Conservation (phyloP, 495 filamentous ascomycete species). For the Hyphodiscus hymeniophilus region DNA sequence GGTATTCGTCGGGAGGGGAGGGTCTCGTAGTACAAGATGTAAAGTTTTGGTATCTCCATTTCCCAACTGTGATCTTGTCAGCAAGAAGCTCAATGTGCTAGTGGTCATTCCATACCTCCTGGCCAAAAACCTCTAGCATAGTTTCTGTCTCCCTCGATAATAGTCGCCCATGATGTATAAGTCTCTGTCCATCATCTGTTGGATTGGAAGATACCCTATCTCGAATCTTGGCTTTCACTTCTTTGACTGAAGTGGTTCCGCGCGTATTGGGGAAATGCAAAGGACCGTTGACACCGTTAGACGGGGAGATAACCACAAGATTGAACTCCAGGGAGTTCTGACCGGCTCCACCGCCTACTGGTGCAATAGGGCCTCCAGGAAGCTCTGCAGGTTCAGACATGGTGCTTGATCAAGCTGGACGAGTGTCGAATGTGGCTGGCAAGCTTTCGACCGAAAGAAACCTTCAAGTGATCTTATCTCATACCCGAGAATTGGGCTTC, state of each 20-base stretch:
- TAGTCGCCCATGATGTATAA: conserved; percentile 60
- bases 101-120: conserved; percentile 42
- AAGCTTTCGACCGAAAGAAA: too few relatives aligned
- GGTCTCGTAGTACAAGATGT: conserved; percentile 50
- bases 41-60: conserved; percentile 40
- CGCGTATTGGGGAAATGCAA: conserved; percentile 46
- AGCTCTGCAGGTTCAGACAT: conserved; percentile 14
- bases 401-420: not conserved
- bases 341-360: conserved; percentile 15
- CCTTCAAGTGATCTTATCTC: too few relatives aligned
- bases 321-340: conserved; percentile 31
- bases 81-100: not conserved
- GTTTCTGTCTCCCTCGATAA: conserved; percentile 44
- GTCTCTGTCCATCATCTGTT: conserved; percentile 44
- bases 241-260: conserved; percentile 45
- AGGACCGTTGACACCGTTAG: conserved; percentile 43
- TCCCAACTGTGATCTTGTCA: conserved; percentile 32
- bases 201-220: conserved; percentile 45
- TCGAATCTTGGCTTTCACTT: conserved; percentile 54
- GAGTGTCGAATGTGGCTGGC: too few relatives aligned
- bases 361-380: conserved; percentile 1
- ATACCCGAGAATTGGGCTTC: too few relatives aligned
- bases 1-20: conserved; percentile 3
- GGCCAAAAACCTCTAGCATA: conserved; percentile 49
- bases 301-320: conserved; percentile 58